These are phyloP conservation scores for Eucalyptus curtisii DNA, from an alignment of 345 rosid species.

Conservation along the genomic window DNA sequence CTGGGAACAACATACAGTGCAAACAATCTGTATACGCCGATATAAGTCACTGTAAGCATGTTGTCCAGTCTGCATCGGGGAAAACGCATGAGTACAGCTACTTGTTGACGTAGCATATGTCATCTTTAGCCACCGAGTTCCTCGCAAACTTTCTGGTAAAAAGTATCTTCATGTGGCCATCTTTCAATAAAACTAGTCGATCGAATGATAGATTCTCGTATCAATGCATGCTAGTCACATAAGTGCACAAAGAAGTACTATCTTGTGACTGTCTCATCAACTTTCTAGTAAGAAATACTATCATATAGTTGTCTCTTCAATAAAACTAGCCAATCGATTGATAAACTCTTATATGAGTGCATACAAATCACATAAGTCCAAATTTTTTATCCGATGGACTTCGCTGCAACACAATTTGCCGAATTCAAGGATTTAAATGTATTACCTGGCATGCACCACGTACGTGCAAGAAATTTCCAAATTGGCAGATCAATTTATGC, in stretches of 20 bases:
- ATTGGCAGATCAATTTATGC: background rate
- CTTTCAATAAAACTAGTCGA: background rate
- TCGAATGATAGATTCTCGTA: background rate
- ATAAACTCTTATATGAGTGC: fast-evolving
- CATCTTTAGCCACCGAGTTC: background rate
- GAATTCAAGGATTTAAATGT: background rate
- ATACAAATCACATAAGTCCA: background rate
- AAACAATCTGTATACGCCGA: background rate
- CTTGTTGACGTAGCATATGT: background rate
- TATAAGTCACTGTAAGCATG: background rate
- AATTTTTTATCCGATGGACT: background rate
- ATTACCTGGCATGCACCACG: fast-evolving
- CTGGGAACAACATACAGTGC: background rate
- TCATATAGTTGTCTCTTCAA: fast-evolving
- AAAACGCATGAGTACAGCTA: background rate
- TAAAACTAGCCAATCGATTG: too few relatives aligned
- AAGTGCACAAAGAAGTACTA: background rate
- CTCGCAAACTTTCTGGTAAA: background rate
- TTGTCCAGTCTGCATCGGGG: background rate
- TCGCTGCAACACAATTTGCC: background rate
- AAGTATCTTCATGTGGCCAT: background rate
- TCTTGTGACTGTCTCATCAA: too few relatives aligned
- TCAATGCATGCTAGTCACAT: background rate
- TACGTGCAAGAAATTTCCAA: background rate
- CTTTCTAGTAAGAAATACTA: too few relatives aligned